Base-by-base conservation (phyloP, 2,329 filamentous ascomycete species). In the Tolypocladium album region DNA sequence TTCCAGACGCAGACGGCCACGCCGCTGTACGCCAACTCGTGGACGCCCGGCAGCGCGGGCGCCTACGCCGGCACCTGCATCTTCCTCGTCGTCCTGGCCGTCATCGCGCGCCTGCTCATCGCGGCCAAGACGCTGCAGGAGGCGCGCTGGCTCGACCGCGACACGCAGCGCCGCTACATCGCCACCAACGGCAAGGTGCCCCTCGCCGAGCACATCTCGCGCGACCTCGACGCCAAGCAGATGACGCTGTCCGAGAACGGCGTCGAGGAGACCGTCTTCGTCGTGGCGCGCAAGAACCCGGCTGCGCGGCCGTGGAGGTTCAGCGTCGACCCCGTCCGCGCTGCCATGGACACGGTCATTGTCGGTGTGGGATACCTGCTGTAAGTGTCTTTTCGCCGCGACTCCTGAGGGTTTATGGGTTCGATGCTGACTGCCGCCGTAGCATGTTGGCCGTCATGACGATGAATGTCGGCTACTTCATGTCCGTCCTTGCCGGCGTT, bases 381-480 rank as follows among this genome's bases (percentile, higher is more conserved):
- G 92, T 96, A 76, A 82, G 90, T 85, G 40, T 34, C 24, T 60
- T 63, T 24, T 57, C 22, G 42, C 34, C 3, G 6, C 34, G 3
- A 3, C 31, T 43, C 7, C 12, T 47, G 11, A 8, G 1, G 9
- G 20, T 7, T 5, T n/a, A 12, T 2, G 4, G 31, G 13, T 38
- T 1, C 1, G 3, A 11, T 13, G 27, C 55, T 62, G 24, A 57
- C 53, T 17, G 50, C 20, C n/a, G 13, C 12, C n/a, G 7, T 58
- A 96, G 92, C 61, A 96, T 96, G 92, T 77, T 96, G 75, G 90
- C 89, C 17, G 88, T 95, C 70, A 96, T 94, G 90, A 92, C 89
- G 1, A 85, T 90, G 78, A 94, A 94, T 67, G 82, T 93, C 20
- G 90, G 90, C 15, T 94, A 94, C 71, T 93, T 93, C 71, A 74